Base-by-base conservation (phyloP, 1,284 basidiomycete species). In the Ceratobasidium sp. region DNA sequence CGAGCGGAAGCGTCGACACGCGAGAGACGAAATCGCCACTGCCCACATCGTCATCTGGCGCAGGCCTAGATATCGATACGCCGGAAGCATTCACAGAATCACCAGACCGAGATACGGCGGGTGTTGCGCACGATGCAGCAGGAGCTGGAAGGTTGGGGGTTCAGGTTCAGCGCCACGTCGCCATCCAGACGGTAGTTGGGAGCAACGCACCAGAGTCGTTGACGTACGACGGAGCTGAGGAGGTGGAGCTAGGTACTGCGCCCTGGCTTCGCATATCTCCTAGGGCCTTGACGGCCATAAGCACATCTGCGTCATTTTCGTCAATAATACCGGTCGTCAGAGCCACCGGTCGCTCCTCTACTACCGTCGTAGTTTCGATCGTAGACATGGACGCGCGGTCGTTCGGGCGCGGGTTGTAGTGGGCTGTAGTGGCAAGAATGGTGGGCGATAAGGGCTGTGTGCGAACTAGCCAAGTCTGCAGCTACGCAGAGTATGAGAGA, bases 221-320 rank as follows among this genome's bases (percentile, higher is more conserved):
- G 59, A 44, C 50, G 54, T 44, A 55, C 35, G 54, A 57, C 20
- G 64, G 74, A 14, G 74, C 27, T 6, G 44, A 73, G 41, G 69
- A 38, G 54, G 48, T 64, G 48, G 64, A 66, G 7, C 79, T 79
- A 76, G 50, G 33, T 4, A 38, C 48, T 46, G 33, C 16, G 73
- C 65, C 60, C 76, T 54, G 78, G 79, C 88, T 90, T 77, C 91
- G 86, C 92, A 93, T 93, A 82, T 91, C 90, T 38, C 88, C 91
- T 44, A 93, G 87, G 12, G 91, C 92, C 70, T 87, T 86, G 23
- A 91, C 89, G 23, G 91, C 92, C 82, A 93, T 93, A 74, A 89
- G 88, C 6, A 91, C 91, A 81, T 86, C 87, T 82, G 89, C 89
- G 80, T 88, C 88, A 81, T 78, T 48, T 35, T 77, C 87, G 84